Evolutionary conservation across 2,329 filamentous ascomycete species (phyloP).

Genomic region (Escovopsis sp.): DNA sequence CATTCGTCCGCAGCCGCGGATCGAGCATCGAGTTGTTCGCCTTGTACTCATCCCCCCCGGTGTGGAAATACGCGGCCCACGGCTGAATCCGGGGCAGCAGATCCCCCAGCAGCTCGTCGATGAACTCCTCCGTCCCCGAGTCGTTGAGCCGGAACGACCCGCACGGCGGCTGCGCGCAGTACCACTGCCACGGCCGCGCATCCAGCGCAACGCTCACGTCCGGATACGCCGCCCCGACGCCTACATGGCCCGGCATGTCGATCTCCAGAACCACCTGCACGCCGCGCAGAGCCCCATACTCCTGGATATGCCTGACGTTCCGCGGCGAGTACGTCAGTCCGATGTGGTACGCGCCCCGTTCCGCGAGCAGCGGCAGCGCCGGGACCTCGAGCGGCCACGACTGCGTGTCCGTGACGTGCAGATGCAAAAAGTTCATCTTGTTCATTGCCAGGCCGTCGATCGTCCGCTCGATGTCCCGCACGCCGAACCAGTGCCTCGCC

Average conservation of each 20-base stretch:
- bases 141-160: constrained; percentile 65
- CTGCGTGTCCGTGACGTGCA: constrained; percentile 71
- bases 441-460: constrained; percentile 65
- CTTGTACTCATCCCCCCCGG: constrained; percentile 79
- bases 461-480: constrained; percentile 53
- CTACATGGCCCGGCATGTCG: constrained; percentile 46
- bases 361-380: constrained; percentile 50
- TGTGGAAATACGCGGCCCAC: constrained; percentile 66
- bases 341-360: constrained; percentile 56
- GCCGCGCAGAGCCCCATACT: constrained; percentile 48
- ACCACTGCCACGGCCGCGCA: constrained; percentile 39
- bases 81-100: constrained; percentile 55
- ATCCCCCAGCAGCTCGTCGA: constrained; percentile 60
- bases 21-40: constrained; percentile 51
- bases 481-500: constrained; percentile 53
- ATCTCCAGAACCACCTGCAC: constrained; percentile 44
- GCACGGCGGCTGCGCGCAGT: constrained; percentile 50
- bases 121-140: constrained; percentile 50
- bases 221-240: constrained; percentile 35
- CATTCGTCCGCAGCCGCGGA: constrained; percentile 52
- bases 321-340: constrained; percentile 51
- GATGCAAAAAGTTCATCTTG: constrained; percentile 70
- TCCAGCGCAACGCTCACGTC: constrained; percentile 41
- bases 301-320: constrained; percentile 52
- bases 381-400: constrained; percentile 77